Evolutionary conservation across 257 asterid species (phyloP), one percentile per base, ranked within the genome.

Genomic region (Lycium barbarum): DNA sequence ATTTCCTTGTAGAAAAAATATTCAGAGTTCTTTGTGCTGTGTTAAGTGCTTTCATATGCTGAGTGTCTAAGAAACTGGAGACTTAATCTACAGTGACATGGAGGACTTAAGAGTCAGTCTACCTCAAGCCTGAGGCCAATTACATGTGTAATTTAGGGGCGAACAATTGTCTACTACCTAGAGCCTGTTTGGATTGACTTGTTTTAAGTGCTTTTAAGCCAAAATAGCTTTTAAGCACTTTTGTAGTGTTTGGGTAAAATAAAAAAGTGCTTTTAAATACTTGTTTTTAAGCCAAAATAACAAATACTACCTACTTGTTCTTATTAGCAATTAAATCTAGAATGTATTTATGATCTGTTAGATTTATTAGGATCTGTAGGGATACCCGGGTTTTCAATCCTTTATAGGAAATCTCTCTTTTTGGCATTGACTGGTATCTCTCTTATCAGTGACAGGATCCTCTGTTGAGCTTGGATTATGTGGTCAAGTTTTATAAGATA

Each of bases 391-490:
- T n/a, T 53, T 78, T 53, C 49, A 51, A 49, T 78, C 26, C 9
- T 72, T 45, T 72, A 6, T 72, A 72, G 26, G 4, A 40, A 2
- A 3, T 4, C 9, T 18, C n/a, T 43, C 15, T 15, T 38, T 74
- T 76, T 49, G 20, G 20, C 45, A 20, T 53, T 51, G 20, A 15
- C 26, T 76, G 82, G 22, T 26, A 53, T 26, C 43, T 53, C 65
- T 13, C 38, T 51, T 76, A 4, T 76, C 65, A 76, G 65, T 51
- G 11, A 26, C 82, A 49, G 62, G 14, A 74, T 74, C 20, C 22
- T 74, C 22, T 49, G 45, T 22, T 74, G 81, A 74, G 13, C 62
- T 74, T 70, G n/a, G n/a, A 76, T 33, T 51, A 76, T 26, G 63
- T 76, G 82, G 82, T 26, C 63, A 76, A 51, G 8, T 26, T 26